A percentile compares a stretch with the other conserved stretches of the same genome.
Conservation (phyloP, 1,284 basidiomycete genomes). For the Heterobasidion parviporum region DNA sequence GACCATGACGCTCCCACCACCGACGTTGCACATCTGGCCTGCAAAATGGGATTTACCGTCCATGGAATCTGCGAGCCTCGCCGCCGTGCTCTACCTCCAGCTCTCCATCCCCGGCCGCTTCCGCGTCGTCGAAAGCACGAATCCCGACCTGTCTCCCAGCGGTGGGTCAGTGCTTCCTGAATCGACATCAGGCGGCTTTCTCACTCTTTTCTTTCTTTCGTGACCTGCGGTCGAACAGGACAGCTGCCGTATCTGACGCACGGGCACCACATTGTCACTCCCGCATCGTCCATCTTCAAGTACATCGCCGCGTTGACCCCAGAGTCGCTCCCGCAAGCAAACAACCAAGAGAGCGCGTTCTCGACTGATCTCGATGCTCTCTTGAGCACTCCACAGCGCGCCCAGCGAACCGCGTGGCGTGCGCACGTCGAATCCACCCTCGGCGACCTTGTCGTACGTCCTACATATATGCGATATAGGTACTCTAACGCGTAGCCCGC, state of each 20-base stretch:
- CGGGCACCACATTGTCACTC: slow-evolving; percentile 39
- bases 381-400: slow-evolving; percentile 35
- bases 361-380: slow-evolving; percentile 35
- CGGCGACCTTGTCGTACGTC: slow-evolving; percentile 59
- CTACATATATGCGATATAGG: slow-evolving; percentile 3
- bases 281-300: slow-evolving; percentile 53
- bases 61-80: slow-evolving; percentile 55
- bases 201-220: neutral
- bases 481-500: neutral
- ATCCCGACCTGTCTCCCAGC: slow-evolving; percentile 69
- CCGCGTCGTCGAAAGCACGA: slow-evolving; percentile 47
- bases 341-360: slow-evolving; percentile 8
- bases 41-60: slow-evolving; percentile 54
- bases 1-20: neutral
- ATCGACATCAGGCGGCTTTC: neutral
- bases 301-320: slow-evolving; percentile 44
- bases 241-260: slow-evolving; percentile 64
- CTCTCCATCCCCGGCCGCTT: slow-evolving; percentile 57
- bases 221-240: slow-evolving; percentile 29
- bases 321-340: slow-evolving; percentile 13
- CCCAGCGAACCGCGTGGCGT: slow-evolving; percentile 51
- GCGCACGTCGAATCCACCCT: slow-evolving; percentile 58
- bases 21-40: slow-evolving; percentile 59
- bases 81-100: slow-evolving; percentile 60
- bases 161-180: slow-evolving; percentile 38